Percentiles rank a stretch among this genome's conserved stretches.
These are phyloP conservation scores for Acacia melanoxylon DNA, from an alignment of 306 rosid species.

Conservation along the genomic window DNA sequence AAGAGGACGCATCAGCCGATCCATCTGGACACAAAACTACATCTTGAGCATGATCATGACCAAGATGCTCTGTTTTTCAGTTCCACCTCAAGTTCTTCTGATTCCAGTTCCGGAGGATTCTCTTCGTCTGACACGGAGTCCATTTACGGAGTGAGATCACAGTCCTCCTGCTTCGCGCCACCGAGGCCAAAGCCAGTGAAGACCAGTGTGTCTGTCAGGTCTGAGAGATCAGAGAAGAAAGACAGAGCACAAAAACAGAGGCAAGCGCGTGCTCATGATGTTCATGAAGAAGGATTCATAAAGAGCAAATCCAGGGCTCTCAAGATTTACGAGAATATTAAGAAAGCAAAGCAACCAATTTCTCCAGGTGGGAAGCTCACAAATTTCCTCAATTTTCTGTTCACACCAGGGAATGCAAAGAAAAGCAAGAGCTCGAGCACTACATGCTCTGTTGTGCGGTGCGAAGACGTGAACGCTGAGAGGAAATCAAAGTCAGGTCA, in stretches of 20 bases:
- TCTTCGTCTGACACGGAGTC: constrained; percentile 89
- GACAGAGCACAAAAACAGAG: constrained; percentile 35
- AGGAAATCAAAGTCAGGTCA: constrained; percentile 38
- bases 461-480: constrained; percentile 17
- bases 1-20: constrained; percentile 15
- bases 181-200: constrained; percentile 55
- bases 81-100: constrained; percentile 77
- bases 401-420: constrained; percentile 45
- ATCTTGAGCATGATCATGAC: constrained; percentile 32
- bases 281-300: constrained; percentile 36
- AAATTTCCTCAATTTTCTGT: constrained; percentile 71
- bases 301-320: constrained; percentile 73
- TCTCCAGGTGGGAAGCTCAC: constrained; percentile 82
- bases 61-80: constrained; percentile 65
- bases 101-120: constrained; percentile 76
- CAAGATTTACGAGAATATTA: constrained; percentile 74
- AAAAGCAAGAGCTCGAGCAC: constrained; percentile 26
- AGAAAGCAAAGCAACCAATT: constrained; percentile 87
- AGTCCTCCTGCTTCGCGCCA: constrained; percentile 54
- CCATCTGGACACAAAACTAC: constrained; percentile 8
- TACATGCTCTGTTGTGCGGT: constrained; percentile 25
- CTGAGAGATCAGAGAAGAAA: constrained; percentile 29
- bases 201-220: constrained; percentile 38
- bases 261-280: neutral
- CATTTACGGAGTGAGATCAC: constrained; percentile 40